These are phyloP conservation scores for Cyclocybe aegerita DNA, from an alignment of 768 basidiomycete species.

Conservation along the genomic window DNA sequence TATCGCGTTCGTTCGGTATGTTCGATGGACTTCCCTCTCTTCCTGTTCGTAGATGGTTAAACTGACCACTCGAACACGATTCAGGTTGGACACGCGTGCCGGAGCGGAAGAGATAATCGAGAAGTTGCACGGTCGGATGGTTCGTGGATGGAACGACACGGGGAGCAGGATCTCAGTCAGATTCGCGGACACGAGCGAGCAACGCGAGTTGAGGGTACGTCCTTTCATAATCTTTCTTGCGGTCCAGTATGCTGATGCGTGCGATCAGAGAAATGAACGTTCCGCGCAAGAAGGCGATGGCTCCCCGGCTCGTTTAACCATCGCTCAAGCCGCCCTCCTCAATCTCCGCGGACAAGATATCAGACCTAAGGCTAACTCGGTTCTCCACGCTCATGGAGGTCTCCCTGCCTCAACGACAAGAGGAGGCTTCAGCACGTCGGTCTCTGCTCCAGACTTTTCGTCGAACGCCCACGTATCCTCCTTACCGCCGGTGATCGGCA, in stretches of 20 bases:
- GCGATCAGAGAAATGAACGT: slow-evolving; percentile 59
- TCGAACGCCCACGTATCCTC: slow-evolving; percentile 21
- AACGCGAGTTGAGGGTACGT: slow-evolving; percentile 72
- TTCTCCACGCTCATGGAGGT: slow-evolving; percentile 18
- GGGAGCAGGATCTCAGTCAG: slow-evolving; percentile 78
- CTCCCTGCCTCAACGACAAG: slow-evolving; percentile 7
- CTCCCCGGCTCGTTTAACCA: slow-evolving; percentile 65
- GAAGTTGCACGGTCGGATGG: slow-evolving; percentile 76
- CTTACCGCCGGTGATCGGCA: slow-evolving; percentile 10
- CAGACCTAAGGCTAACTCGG: slow-evolving; percentile 19
- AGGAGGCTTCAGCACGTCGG: slow-evolving; percentile 16
- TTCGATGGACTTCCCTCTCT: slow-evolving; percentile 1
- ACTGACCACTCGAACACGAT: neutral
- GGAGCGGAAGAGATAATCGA: slow-evolving; percentile 81
- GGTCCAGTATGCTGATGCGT: neutral
- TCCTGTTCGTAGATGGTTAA: neutral
- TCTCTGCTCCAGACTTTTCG: slow-evolving; percentile 22
- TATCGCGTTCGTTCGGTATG: slow-evolving; percentile 79
- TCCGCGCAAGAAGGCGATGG: slow-evolving; percentile 57
- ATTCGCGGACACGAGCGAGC: slow-evolving; percentile 78
- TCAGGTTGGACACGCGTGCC: slow-evolving; percentile 64
- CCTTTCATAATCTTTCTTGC: neutral
- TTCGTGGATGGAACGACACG: slow-evolving; percentile 74
- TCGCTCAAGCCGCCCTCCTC: slow-evolving; percentile 75
- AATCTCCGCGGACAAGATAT: slow-evolving; percentile 72